phyloP scores from a whole-genome alignment of 179 eudicot species.

The Beta lomatogona region DNA sequence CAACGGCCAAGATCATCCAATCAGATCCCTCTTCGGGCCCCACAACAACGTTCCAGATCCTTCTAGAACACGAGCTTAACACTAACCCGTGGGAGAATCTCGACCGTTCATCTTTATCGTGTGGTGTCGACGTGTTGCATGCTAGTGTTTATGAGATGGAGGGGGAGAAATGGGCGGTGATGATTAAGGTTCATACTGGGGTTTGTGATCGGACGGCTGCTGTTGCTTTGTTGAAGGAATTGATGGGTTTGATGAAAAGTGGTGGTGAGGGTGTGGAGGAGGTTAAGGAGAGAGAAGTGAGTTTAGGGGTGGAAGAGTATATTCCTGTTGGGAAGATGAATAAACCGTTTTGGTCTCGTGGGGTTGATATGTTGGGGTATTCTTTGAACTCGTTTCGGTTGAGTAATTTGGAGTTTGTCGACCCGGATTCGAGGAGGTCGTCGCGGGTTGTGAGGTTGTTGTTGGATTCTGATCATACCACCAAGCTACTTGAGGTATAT shows the following conservation, averaged over 20 bases:
- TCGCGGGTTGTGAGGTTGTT: conserved; percentile 54
- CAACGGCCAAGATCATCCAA: conserved; percentile 43
- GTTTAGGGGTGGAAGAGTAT: conserved; percentile 67
- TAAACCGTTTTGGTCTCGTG: conserved; percentile 90
- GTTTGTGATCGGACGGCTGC: conserved; percentile 80
- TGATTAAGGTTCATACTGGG: conserved; percentile 68
- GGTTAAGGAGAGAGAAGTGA: conserved; percentile 26
- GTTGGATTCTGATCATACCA: conserved; percentile 43
- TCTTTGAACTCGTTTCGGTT: conserved; percentile 70
- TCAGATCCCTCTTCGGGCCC: neutral
- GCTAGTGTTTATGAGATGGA: conserved; percentile 46
- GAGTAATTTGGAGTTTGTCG: conserved; percentile 52
- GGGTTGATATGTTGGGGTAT: conserved; percentile 84
- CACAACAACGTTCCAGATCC: conserved; percentile 39
- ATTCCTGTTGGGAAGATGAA: conserved; percentile 53
- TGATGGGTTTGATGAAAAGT: conserved; percentile 39
- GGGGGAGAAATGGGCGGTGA: conserved; percentile 42
- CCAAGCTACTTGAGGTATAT: conserved; percentile 50
- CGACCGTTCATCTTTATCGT: neutral
- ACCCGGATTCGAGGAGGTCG: conserved; percentile 36
- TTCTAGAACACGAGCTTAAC: conserved; percentile 71
- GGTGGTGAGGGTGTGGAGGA: conserved; percentile 1
- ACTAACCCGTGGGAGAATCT: conserved; percentile 53
- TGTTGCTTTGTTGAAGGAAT: conserved; percentile 48
- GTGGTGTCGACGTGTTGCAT: conserved; percentile 41